A percentile compares a stretch with the other conserved stretches of the same genome.
phyloP scores from a whole-genome alignment of 2,329 filamentous ascomycete genomes.

The Furcasterigmium furcatum region DNA sequence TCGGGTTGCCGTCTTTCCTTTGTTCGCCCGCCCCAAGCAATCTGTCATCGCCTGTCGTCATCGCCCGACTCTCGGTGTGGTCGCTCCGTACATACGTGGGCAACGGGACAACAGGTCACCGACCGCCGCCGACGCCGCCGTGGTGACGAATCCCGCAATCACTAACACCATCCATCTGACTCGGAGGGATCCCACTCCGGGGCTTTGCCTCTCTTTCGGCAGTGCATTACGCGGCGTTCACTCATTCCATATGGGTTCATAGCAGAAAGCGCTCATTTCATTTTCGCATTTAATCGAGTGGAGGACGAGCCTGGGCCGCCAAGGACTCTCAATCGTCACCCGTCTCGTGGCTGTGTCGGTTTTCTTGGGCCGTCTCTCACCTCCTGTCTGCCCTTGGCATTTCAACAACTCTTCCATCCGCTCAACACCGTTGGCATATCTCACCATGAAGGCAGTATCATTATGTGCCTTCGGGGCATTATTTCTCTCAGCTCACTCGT shows the following conservation, averaged over 20 bases:
- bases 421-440: background rate
- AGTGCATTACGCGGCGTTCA: background rate
- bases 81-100: no score
- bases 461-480: slow-evolving; percentile 23
- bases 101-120: no score
- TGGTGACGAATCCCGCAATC: background rate
- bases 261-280: background rate
- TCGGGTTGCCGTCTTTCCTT: no score
- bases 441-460: slow-evolving; percentile 32
- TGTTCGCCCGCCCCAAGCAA: no score
- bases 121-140: background rate
- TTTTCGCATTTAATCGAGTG: background rate
- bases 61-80: no score
- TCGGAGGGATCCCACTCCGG: background rate
- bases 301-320: no score
- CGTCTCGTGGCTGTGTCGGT: no score
- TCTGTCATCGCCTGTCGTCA: no score
- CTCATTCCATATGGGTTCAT: background rate
- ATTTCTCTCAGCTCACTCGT: slow-evolving; percentile 18
- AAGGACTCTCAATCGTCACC: no score
- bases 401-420: no score
- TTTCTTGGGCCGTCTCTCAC: no score
- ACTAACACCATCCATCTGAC: background rate
- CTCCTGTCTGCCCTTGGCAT: no score
- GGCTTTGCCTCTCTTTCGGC: background rate